These are phyloP conservation scores for Phalaenopsis equestris DNA, from an alignment of 106 monocot genomes.

Conservation along the genomic window DNA sequence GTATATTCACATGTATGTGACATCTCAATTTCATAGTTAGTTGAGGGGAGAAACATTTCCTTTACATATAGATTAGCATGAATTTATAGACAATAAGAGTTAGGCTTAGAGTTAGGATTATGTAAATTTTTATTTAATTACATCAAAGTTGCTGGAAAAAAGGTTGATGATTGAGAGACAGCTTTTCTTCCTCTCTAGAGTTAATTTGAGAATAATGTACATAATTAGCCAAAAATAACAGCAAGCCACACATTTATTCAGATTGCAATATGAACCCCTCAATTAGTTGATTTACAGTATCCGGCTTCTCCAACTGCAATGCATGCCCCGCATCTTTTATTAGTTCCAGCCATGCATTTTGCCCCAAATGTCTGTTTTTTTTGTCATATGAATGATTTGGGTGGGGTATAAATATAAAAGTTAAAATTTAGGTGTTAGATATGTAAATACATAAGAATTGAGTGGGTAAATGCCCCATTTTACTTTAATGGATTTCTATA, in stretches of 20 bases:
- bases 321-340: constrained; percentile 74
- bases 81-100: background rate
- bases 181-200: background rate
- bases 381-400: too few species aligned
- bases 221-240: background rate
- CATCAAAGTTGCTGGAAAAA: background rate
- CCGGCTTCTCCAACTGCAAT: constrained; percentile 53
- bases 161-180: background rate
- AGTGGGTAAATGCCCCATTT: too few species aligned
- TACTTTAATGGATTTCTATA: too few species aligned
- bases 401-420: too few species aligned
- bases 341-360: constrained; percentile 51
- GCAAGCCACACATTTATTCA: background rate
- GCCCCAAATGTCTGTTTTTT: constrained; percentile 53
- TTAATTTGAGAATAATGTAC: background rate
- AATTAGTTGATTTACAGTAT: constrained; percentile 41
- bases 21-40: too few species aligned
- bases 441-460: too few species aligned
- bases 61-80: background rate
- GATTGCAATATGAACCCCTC: constrained; percentile 26
- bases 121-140: background rate
- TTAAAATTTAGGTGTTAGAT: too few species aligned
- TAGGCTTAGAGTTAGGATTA: background rate
- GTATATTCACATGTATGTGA: too few species aligned
- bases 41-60: too few species aligned